Base-by-base conservation (phyloP, 2,329 filamentous ascomycete genomes). In the Bipolaris sorokiniana region DNA sequence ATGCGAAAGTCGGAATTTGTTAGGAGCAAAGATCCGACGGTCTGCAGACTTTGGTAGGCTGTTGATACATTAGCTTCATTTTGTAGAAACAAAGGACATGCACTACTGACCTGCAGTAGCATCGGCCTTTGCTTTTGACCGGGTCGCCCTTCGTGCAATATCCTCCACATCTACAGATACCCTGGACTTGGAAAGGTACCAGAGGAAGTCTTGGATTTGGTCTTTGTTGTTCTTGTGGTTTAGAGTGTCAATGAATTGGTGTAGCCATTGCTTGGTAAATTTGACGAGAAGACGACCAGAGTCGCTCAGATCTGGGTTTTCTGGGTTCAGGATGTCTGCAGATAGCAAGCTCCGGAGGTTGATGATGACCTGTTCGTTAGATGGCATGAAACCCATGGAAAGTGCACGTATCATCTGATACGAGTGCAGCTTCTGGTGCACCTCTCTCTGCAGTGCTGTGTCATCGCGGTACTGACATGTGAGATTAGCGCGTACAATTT, bases 361-460 rank as follows among this genome's bases (percentile, higher is more conserved):
- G 73, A 88, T 81, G 68, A 95, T 89, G 65, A 84, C 73, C 75
- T 98, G 94, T 66, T 95, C 89, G 10, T 90, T 97, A 5, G 91
- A 95, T 45, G 94, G 94, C 90, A 98, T 93, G 77, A 88, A 97
- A 5, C 94, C 94, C 69, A 91, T 86, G 1, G 86, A 85, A 9
- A 97, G 76, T 52, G 94, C 94, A 51, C 90, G 86, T 26, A 92
- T 74, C 89, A 97, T 96, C 81, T 97, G 92, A 73, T 97, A 97
- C 23, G 89, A 89, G 78, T 97, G 94, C 59, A 98, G 84, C 82
- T 97, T 97, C 76, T 94, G 88, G 71, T 94, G 91, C 56, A 96
- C 83, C 68, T 87, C 83, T 46, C 87, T 83, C 82, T 70, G 67
- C 51, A 93, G 80, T 31, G 82, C 79, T 1, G 93, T 96, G 69